Conservation (phyloP, 805 yeast genomes). For the Candida nitratophila region DNA sequence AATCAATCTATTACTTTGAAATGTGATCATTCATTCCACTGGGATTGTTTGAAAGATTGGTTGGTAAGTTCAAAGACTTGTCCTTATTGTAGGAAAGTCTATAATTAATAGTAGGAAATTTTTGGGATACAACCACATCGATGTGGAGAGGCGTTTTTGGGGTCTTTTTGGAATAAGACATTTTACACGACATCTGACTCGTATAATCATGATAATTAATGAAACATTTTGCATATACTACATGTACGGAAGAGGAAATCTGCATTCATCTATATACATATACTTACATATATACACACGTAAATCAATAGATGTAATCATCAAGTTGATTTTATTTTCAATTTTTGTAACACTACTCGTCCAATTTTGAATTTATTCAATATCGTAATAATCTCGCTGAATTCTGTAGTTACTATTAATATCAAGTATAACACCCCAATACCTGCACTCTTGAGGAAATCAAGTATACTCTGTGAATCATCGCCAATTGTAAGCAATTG, state of each 20-base stretch:
- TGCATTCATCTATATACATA: too few relatives aligned
- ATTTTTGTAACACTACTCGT: not conserved
- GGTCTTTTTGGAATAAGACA: not conserved
- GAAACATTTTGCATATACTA: too few relatives aligned
- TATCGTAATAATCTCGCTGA: slow-evolving; percentile 23
- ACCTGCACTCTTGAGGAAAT: slow-evolving; percentile 34
- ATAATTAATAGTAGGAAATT: too few relatives aligned
- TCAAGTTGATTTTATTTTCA: too few relatives aligned
- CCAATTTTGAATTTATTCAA: not conserved
- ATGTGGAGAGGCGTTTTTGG: not conserved
- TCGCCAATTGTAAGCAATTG: slow-evolving; percentile 23
- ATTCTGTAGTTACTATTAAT: slow-evolving; percentile 32
- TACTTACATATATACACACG: too few relatives aligned
- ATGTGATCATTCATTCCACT: slow-evolving; percentile 32
- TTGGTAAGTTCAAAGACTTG: slow-evolving; percentile 27
- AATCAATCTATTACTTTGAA: not conserved
- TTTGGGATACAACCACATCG: too few relatives aligned
- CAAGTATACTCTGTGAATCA: slow-evolving; percentile 29
- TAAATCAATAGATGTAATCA: too few relatives aligned
- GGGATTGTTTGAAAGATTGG: slow-evolving; percentile 31
- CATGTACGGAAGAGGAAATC: too few relatives aligned
- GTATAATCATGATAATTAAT: too few relatives aligned
- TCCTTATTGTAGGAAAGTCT: slow-evolving; percentile 28
- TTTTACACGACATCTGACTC: too few relatives aligned
- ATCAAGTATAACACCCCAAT: slow-evolving; percentile 32